Percentiles rank a stretch among this genome's conserved stretches.
phyloP scores from a whole-genome alignment of 169 alveolate species.

The Cryptosporidium viatorum region DNA sequence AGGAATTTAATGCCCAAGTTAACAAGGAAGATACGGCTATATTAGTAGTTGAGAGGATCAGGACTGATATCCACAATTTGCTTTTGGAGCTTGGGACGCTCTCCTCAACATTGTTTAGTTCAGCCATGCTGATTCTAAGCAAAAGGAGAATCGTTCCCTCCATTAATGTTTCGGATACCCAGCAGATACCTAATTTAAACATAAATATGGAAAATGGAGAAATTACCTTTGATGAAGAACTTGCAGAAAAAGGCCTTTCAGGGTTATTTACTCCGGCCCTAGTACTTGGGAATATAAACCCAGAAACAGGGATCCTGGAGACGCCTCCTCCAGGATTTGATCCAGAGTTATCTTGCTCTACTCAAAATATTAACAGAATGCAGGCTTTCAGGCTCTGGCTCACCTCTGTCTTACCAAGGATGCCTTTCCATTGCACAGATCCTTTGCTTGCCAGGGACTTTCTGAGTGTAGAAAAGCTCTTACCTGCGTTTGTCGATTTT shows the following conservation, averaged over 20 bases:
- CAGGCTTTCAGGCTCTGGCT: slow-evolving; percentile 73
- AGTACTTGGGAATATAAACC: slow-evolving; percentile 5
- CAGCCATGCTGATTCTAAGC: slow-evolving; percentile 12
- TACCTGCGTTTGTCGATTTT: neutral
- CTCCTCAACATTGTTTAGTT: slow-evolving; percentile 15
- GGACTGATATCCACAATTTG: slow-evolving; percentile 20
- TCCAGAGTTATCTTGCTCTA: neutral
- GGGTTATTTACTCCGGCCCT: slow-evolving; percentile 19
- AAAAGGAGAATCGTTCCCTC: slow-evolving; percentile 12
- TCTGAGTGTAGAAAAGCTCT: neutral
- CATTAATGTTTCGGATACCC: neutral
- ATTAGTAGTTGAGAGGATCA: neutral
- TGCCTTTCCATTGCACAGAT: slow-evolving; percentile 7
- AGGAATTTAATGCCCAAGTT: slow-evolving; percentile 1
- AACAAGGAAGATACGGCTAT: slow-evolving; percentile 19
- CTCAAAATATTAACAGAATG: slow-evolving; percentile 45
- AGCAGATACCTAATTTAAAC: neutral
- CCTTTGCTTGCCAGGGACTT: slow-evolving; percentile 14
- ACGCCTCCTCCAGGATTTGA: neutral
- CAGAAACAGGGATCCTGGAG: slow-evolving; percentile 4
- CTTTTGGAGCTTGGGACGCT: slow-evolving; percentile 12
- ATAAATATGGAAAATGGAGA: slow-evolving; percentile 20
- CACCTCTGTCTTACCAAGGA: slow-evolving; percentile 15
- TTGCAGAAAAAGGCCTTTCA: neutral
- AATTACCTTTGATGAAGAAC: neutral